phyloP scores from a whole-genome alignment of 257 asterid genomes.

The Lavandula angustifolia region DNA sequence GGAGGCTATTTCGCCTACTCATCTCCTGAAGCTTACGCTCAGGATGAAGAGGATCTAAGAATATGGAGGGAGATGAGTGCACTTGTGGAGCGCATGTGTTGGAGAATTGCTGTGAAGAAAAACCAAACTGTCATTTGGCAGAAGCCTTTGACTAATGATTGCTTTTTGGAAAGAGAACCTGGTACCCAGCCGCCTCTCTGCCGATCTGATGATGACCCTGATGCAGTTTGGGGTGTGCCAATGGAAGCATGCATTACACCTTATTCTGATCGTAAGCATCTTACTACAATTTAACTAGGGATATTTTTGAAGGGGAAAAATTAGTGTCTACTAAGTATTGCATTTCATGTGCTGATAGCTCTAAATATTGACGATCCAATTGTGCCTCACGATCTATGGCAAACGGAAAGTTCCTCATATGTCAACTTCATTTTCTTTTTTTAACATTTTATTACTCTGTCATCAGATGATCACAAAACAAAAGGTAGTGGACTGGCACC shows the following conservation, averaged over 20 bases:
- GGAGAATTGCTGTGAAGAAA: slow-evolving; percentile 78
- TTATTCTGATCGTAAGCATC: slow-evolving; percentile 86
- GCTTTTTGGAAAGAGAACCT: slow-evolving; percentile 71
- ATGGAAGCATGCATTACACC: slow-evolving; percentile 95
- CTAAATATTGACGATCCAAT: not conserved
- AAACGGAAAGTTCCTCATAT: slow-evolving; percentile 2
- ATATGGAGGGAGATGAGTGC: slow-evolving; percentile 90
- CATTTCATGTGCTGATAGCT: slow-evolving; percentile 4
- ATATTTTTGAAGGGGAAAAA: no score
- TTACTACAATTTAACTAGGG: slow-evolving; percentile 1
- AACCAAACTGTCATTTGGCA: slow-evolving; percentile 95
- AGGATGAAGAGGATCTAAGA: slow-evolving; percentile 85
- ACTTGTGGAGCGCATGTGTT: slow-evolving; percentile 89
- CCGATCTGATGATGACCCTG: slow-evolving; percentile 86
- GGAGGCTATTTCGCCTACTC: slow-evolving; percentile 98
- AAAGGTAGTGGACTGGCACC: slow-evolving; percentile 89
- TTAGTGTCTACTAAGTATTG: not conserved
- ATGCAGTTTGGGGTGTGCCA: slow-evolving; percentile 78
- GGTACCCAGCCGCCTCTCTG: slow-evolving; percentile 90
- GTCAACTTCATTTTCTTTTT: slow-evolving; percentile 13
- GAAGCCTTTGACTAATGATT: slow-evolving; percentile 81
- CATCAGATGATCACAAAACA: slow-evolving; percentile 80
- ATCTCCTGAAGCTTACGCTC: slow-evolving; percentile 96
- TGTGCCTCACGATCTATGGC: not conserved
- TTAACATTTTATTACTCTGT: slow-evolving; percentile 16